phyloP scores from a whole-genome alignment of 257 asterid species.

The Cynanchum wilfordii region DNA sequence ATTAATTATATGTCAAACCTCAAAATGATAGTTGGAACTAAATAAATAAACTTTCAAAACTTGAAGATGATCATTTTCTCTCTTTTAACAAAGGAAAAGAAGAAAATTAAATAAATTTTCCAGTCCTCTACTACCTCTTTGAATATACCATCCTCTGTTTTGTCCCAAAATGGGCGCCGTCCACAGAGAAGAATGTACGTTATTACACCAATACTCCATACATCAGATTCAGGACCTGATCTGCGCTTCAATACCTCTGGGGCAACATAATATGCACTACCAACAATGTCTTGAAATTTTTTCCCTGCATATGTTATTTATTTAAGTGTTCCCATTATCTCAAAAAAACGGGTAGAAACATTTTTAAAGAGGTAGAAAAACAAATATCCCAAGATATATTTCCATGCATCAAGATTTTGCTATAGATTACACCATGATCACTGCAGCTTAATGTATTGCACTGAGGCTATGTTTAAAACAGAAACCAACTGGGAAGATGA shows the following conservation, averaged over 20 bases:
- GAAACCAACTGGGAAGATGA: background rate
- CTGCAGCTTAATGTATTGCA: background rate
- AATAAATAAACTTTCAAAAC: background rate
- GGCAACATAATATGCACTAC: slow-evolving; percentile 99
- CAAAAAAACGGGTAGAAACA: slow-evolving; percentile 1
- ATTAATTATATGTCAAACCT: slow-evolving; percentile 7
- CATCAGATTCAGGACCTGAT: slow-evolving; percentile 99
- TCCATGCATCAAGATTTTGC: background rate
- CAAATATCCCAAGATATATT: background rate
- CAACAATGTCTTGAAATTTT: slow-evolving; percentile 90
- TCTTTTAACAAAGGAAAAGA: background rate
- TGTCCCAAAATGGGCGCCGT: slow-evolving; percentile 98
- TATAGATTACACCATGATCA: no score
- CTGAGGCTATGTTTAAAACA: background rate
- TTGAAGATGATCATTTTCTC: background rate
- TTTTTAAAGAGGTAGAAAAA: background rate
- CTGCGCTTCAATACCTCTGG: slow-evolving; percentile 95
- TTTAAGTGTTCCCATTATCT: background rate
- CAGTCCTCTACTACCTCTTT: slow-evolving; percentile 65
- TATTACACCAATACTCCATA: slow-evolving; percentile 97
- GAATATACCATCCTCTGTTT: slow-evolving; percentile 96
- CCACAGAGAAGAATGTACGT: slow-evolving; percentile 97
- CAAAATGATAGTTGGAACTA: background rate
- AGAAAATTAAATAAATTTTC: background rate
- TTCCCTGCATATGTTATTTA: slow-evolving; percentile 45